Percentiles rank a stretch among this genome's conserved stretches.
These are phyloP conservation scores for Omphalea diandra DNA, from an alignment of 441 rosid genomes.

Conservation along the genomic window DNA sequence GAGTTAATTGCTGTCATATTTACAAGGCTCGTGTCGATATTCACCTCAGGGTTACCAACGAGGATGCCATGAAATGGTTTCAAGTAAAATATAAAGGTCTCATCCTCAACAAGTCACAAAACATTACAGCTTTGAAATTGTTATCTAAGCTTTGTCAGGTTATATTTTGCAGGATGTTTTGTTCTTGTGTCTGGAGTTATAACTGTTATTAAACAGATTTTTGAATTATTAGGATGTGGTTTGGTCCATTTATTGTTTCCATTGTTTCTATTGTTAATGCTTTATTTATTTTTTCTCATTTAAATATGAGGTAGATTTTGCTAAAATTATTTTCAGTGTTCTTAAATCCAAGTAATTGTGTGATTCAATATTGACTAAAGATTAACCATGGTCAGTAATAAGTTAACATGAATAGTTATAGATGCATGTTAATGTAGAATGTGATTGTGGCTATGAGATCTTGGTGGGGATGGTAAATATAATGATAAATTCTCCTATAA, in stretches of 20 bases:
- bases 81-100: constrained; percentile 94
- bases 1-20: constrained; percentile 81
- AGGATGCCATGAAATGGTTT: constrained; percentile 99
- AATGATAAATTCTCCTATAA: too few relatives aligned
- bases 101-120: constrained; percentile 91
- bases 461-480: too few relatives aligned
- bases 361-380: too few relatives aligned
- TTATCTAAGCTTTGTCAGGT: not conserved
- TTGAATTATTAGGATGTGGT: constrained; percentile 1
- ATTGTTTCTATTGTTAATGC: not conserved
- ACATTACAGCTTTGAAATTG: constrained; percentile 34
- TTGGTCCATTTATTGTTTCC: too few relatives aligned
- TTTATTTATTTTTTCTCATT: not conserved
- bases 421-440: too few relatives aligned
- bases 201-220: constrained; percentile 20
- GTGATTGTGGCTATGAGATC: too few relatives aligned
- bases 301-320: too few relatives aligned
- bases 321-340: too few relatives aligned
- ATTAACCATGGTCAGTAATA: too few relatives aligned
- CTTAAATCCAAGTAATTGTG: too few relatives aligned
- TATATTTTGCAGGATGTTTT: constrained; percentile 19
- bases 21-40: constrained; percentile 91
- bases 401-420: too few relatives aligned
- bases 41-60: constrained; percentile 91
- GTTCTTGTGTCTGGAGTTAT: constrained; percentile 16